Conservation (phyloP, 306 rosid species). For the Hippophae gyantsensis region DNA sequence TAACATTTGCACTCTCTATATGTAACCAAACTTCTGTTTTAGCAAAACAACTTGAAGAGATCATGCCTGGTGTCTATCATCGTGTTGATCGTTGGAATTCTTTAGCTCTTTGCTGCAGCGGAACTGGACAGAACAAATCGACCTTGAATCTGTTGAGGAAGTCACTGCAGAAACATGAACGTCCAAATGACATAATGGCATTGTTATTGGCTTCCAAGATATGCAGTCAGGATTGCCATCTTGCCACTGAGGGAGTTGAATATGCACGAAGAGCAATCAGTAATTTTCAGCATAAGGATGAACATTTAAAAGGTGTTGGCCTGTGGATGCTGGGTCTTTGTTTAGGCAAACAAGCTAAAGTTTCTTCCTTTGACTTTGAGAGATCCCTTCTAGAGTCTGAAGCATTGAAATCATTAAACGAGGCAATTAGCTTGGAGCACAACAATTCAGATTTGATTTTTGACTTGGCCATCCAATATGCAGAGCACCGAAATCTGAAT, state of each 20-base stretch:
- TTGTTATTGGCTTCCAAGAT: slow-evolving; percentile 73
- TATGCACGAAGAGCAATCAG: slow-evolving; percentile 58
- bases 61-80: slow-evolving; percentile 78
- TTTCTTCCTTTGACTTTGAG: slow-evolving; percentile 44
- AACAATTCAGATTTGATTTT: slow-evolving; percentile 60
- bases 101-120: slow-evolving; percentile 76
- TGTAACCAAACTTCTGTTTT: slow-evolving; percentile 73
- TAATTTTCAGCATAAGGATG: slow-evolving; percentile 37
- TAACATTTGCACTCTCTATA: slow-evolving; percentile 71
- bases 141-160: slow-evolving; percentile 73
- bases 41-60: slow-evolving; percentile 71
- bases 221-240: slow-evolving; percentile 63
- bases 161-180: slow-evolving; percentile 76
- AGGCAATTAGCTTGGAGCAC: slow-evolving; percentile 32
- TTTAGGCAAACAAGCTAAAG: slow-evolving; percentile 66
- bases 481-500: slow-evolving; percentile 68
- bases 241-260: slow-evolving; percentile 74
- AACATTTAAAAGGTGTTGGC: slow-evolving; percentile 66
- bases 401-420: slow-evolving; percentile 45
- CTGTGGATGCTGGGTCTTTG: slow-evolving; percentile 81
- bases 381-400: slow-evolving; percentile 48
- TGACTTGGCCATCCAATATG: slow-evolving; percentile 70
- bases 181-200: slow-evolving; percentile 59
- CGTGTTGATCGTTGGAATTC: slow-evolving; percentile 86
- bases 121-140: slow-evolving; percentile 52